A percentile compares a stretch with the other conserved stretches of the same genome.
These are phyloP conservation scores for Neurospora sublineolata DNA, from an alignment of 495 filamentous ascomycete species.

Conservation along the genomic window DNA sequence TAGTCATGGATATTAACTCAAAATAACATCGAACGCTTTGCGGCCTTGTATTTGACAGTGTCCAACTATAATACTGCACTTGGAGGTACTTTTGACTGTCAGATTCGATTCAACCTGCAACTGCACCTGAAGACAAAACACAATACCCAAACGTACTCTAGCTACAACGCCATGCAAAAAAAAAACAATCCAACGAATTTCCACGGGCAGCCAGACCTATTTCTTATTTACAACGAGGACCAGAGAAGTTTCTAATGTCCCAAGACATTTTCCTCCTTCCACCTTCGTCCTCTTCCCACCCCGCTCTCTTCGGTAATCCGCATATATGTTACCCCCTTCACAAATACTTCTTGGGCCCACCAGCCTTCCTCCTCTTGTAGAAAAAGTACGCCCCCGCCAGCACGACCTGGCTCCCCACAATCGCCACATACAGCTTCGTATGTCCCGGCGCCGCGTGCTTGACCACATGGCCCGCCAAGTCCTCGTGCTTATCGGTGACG, in stretches of 20 bases:
- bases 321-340: conserved; percentile 21
- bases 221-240: conserved; percentile 2
- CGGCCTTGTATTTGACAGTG: background rate
- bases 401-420: conserved; percentile 66
- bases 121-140: background rate
- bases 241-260: background rate
- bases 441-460: conserved; percentile 50
- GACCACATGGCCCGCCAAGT: conserved; percentile 46
- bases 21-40: background rate
- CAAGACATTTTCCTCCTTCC: background rate
- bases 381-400: conserved; percentile 57
- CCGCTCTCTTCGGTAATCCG: background rate
- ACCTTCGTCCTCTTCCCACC: background rate
- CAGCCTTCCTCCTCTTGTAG: conserved; percentile 71
- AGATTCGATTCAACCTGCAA: background rate
- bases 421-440: conserved; percentile 59
- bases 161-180: background rate
- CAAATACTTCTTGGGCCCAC: conserved; percentile 81
- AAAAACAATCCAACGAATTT: background rate
- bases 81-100: background rate
- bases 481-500: conserved; percentile 60
- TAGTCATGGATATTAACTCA: background rate
- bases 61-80: background rate
- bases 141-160: background rate
- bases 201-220: conserved; percentile 1